Conservation (phyloP, 106 monocot species). For the Dendrobium officinale region DNA sequence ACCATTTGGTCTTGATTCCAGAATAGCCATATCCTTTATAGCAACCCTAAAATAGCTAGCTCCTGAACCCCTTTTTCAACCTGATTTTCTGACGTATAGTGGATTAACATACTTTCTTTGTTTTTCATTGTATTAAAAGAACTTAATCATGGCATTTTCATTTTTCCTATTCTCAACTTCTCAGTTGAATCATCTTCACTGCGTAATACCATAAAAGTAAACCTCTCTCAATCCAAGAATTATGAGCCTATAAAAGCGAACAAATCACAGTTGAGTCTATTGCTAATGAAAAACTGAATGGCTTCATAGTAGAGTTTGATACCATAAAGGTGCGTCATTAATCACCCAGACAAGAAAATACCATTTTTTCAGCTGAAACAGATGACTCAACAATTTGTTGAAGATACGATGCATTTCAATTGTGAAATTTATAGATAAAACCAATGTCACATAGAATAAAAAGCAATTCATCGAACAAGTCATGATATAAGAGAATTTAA, state of each 20-base stretch:
- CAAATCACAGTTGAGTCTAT: not conserved
- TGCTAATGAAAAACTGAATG: not conserved
- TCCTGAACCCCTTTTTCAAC: not conserved
- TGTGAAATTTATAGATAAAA: not conserved
- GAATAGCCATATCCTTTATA: not conserved
- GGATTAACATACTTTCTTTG: not conserved
- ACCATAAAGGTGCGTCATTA: not conserved
- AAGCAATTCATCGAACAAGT: not conserved
- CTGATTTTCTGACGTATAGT: not conserved
- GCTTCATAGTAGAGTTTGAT: not conserved
- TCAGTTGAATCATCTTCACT: not conserved
- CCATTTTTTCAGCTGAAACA: not conserved
- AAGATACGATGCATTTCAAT: not conserved
- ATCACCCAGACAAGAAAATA: not conserved
- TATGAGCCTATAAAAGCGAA: not conserved
- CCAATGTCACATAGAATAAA: not conserved
- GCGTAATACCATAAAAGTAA: not conserved
- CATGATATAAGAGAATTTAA: not conserved
- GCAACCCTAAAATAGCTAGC: not conserved
- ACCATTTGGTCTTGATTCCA: not conserved
- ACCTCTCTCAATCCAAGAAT: not conserved
- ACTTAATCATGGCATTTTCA: not conserved
- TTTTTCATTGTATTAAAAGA: not conserved
- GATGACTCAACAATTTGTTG: not conserved
- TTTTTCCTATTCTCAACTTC: not conserved